Evolutionary conservation across 2,329 filamentous ascomycete genomes (phyloP).

Genomic region (Fusarium subglutinans): DNA sequence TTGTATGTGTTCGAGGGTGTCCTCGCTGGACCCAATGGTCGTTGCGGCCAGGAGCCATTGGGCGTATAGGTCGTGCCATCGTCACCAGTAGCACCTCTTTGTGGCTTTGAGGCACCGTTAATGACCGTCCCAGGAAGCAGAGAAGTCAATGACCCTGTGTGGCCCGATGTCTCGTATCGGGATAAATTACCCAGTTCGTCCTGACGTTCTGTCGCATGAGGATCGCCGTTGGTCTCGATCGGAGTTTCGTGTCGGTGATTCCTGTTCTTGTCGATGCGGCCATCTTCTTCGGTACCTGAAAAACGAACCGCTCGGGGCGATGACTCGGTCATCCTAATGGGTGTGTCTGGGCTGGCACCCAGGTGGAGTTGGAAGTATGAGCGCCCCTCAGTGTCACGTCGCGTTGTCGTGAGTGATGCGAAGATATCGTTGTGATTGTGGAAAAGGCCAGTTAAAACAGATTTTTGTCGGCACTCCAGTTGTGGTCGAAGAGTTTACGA

Average conservation of each 20-base stretch:
- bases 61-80: constrained; percentile 42
- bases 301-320: constrained; percentile 68
- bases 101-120: constrained; percentile 54
- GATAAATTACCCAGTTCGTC: constrained; percentile 58
- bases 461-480: constrained; percentile 17
- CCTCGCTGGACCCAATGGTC: constrained; percentile 74
- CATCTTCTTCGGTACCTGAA: constrained; percentile 58
- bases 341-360: constrained; percentile 27
- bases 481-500: constrained; percentile 28
- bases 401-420: constrained; percentile 17
- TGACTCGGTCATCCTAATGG: constrained; percentile 53
- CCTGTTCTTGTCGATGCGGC: constrained; percentile 54
- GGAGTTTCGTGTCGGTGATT: constrained; percentile 46
- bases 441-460: constrained; percentile 16
- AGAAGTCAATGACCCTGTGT: constrained; percentile 55
- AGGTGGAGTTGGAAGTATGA: constrained; percentile 29
- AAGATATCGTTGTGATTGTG: constrained; percentile 1
- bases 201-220: constrained; percentile 58
- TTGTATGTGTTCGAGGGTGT: constrained; percentile 85
- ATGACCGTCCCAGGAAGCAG: constrained; percentile 51
- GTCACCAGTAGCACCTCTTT: constrained; percentile 48
- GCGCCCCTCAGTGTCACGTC: constrained; percentile 34
- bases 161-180: constrained; percentile 55
- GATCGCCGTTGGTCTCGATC: constrained; percentile 49
- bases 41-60: constrained; percentile 62